Base-by-base conservation (phyloP, 768 basidiomycete genomes). In the Tephrocybe sp. region DNA sequence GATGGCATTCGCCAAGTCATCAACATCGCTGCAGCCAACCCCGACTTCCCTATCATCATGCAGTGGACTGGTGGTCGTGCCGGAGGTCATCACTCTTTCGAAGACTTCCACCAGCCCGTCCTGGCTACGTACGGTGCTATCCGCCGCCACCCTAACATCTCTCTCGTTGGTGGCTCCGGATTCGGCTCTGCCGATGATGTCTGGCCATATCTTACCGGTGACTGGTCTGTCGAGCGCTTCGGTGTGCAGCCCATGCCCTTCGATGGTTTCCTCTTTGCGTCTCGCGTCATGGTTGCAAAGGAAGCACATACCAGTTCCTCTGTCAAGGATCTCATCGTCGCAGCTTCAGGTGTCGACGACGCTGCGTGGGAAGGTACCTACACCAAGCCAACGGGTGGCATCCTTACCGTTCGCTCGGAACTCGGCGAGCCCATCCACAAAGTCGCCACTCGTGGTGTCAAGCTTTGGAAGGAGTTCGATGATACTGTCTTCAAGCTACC, bases 41-140 rank as follows among this genome's bases (percentile, higher is more conserved):
- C 96, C 30, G 86, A 92, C 72, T 98, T 92, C 79, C 96, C 97
- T 8, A 85, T 99, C 69, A 95, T 99, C 69, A 75, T 98, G 55
- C 97, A 98, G 65, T 98, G 97, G 97, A 99, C 97, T 44, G 97
- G 97, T 61, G 97, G 97, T 32, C 92, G 97, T 59, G 97, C 95
- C 16, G 97, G 97, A 55, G 97, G 97, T 44, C 97, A 99, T 61
- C 97, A 98, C 72, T 95, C 92, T 2, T 98, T 85, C 68, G 97
- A 99, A 68, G 97, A 99, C 67, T 95, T 98, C 82, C 96, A 98
- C 62, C 93, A 95, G 67, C 96, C 97, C 0, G 83, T 98, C 60
- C 75, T 98, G 44, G 72, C 86, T 34, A 98, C 95, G 0, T 99
- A 99, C 68, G 79, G 84, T 33, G 72, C 87, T 13, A 98, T 99